Conservation (phyloP, 148 eudicot genomes). For the Vaccinium myrtillus region DNA sequence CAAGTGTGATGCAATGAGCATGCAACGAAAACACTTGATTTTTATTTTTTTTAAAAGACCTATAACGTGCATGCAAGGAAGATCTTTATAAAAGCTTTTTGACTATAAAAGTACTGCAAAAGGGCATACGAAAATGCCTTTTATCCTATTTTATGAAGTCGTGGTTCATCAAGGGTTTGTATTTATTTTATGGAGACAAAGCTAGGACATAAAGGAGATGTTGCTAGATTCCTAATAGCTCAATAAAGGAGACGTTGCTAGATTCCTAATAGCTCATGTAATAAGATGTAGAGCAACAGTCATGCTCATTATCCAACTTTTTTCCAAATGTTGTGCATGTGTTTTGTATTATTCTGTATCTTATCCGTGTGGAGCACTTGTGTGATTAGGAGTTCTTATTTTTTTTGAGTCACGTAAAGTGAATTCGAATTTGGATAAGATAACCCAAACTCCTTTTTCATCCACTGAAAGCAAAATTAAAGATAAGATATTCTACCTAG, state of each 20-base stretch:
- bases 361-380: not conserved
- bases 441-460: not conserved
- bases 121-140: too few species aligned
- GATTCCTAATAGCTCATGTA: not conserved
- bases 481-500: not conserved
- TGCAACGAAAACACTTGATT: too few species aligned
- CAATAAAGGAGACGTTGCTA: too few species aligned
- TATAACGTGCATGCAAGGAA: too few species aligned
- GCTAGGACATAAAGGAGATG: too few species aligned
- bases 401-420: not conserved
- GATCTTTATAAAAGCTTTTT: too few species aligned
- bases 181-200: too few species aligned
- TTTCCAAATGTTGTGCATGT: not conserved
- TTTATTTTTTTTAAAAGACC: too few species aligned
- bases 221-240: not conserved
- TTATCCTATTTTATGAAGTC: too few species aligned
- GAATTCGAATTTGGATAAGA: not conserved
- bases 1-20: too few species aligned
- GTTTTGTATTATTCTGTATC: not conserved
- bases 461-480: not conserved
- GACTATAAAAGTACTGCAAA: too few species aligned
- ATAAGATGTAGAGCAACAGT: not conserved
- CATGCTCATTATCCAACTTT: not conserved
- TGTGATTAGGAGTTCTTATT: not conserved
- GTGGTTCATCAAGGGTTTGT: too few species aligned